A percentile compares a stretch with the other conserved stretches of the same genome.
Conservation (phyloP, 345 rosid genomes). For the Linum lewisii region DNA sequence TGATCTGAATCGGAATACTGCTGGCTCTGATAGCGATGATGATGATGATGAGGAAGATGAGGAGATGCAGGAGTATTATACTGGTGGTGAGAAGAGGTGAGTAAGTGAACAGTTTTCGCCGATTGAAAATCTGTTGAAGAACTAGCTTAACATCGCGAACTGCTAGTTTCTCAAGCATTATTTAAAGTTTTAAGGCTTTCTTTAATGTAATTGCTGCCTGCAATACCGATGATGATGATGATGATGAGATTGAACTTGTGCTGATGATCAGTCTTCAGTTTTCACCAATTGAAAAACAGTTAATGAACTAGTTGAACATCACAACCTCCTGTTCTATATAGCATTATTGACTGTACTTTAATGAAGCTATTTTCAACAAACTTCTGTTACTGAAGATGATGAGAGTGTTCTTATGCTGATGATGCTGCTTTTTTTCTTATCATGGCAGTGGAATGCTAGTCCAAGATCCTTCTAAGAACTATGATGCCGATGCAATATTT, state of each 20-base stretch:
- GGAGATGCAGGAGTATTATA: constrained; percentile 58
- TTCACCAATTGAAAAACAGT: no score
- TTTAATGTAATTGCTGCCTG: background rate
- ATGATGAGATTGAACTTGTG: background rate
- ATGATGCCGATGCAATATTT: constrained; percentile 60
- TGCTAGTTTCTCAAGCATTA: background rate
- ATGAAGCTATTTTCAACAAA: background rate
- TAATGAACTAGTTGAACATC: no score
- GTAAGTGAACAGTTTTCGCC: constrained; percentile 4
- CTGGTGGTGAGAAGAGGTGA: constrained; percentile 92
- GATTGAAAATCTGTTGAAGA: background rate
- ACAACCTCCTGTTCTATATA: no score
- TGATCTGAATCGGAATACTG: constrained; percentile 63
- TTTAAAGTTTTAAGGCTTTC: background rate
- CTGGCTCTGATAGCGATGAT: constrained; percentile 28
- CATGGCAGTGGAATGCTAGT: constrained; percentile 74
- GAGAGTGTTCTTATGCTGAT: background rate
- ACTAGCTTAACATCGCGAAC: background rate
- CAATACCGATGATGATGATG: background rate
- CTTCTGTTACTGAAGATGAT: background rate
- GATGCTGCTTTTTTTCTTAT: background rate
- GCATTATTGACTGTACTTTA: no score
- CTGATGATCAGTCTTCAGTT: no score
- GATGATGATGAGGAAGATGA: constrained; percentile 28
- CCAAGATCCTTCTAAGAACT: constrained; percentile 59